Conservation (phyloP, 163 green algal genomes). For the Chlamydomonas reinhardtii region DNA sequence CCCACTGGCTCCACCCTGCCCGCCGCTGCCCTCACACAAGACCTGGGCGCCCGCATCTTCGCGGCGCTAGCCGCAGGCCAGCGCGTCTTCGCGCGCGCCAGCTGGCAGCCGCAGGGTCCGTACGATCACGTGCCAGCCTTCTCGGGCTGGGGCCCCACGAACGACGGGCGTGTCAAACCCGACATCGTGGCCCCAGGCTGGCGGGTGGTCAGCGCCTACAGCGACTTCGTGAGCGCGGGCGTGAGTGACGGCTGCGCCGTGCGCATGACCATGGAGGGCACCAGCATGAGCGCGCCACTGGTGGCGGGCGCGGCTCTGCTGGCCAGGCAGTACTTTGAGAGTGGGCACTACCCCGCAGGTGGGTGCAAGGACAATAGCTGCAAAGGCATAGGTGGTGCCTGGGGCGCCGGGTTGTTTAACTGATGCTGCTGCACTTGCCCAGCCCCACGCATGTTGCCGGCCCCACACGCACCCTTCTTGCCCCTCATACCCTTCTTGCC, state of each 20-base stretch:
- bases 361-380: no score
- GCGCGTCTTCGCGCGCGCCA: background rate
- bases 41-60: background rate
- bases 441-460: no score
- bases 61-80: constrained; percentile 52
- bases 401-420: no score
- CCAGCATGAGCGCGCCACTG: constrained; percentile 88
- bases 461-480: no score
- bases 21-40: background rate
- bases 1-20: background rate
- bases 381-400: no score
- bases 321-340: constrained; percentile 87
- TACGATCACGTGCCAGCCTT: constrained; percentile 90
- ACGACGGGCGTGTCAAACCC: constrained; percentile 83
- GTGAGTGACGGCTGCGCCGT: background rate
- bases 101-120: background rate
- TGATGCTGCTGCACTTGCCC: no score
- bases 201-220: background rate
- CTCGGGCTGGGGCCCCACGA: constrained; percentile 82
- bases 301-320: constrained; percentile 78
- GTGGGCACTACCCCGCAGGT: constrained; percentile 61
- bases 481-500: background rate
- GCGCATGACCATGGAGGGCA: constrained; percentile 63
- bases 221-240: background rate
- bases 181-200: constrained; percentile 18